Conservation (phyloP, 176 grass and related monocot genomes). For the bread wheat (Triticum aestivum) region IWGSC_CS_RefSeq_v2.1 NC_057797.1:613899794-613900293, state of each 20-base stretch:
- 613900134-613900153: slow-evolving; percentile 75
- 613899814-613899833: neutral
- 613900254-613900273: slow-evolving; percentile 22
- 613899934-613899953: slow-evolving; percentile 29
- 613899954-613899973: slow-evolving; percentile 16
- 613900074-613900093: slow-evolving; percentile 46
- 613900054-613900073: neutral
- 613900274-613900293: slow-evolving; percentile 30
- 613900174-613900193: slow-evolving; percentile 87
- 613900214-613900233: slow-evolving; percentile 49
- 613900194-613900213: slow-evolving; percentile 52
- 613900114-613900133: slow-evolving; percentile 82
- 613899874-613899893: neutral
- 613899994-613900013: slow-evolving; percentile 14
- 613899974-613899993: neutral
- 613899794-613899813: slow-evolving; percentile 29
- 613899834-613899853: neutral
- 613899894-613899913: slow-evolving; percentile 13
- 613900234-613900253: slow-evolving; percentile 72
- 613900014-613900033: neutral
- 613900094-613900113: slow-evolving; percentile 64
- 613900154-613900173: slow-evolving; percentile 64
- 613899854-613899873: neutral
- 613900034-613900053: slow-evolving; percentile 8
- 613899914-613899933: slow-evolving; percentile 13